Base-by-base conservation (phyloP, 2,329 filamentous ascomycete genomes). In the Trichoderma endophyticum region DNA sequence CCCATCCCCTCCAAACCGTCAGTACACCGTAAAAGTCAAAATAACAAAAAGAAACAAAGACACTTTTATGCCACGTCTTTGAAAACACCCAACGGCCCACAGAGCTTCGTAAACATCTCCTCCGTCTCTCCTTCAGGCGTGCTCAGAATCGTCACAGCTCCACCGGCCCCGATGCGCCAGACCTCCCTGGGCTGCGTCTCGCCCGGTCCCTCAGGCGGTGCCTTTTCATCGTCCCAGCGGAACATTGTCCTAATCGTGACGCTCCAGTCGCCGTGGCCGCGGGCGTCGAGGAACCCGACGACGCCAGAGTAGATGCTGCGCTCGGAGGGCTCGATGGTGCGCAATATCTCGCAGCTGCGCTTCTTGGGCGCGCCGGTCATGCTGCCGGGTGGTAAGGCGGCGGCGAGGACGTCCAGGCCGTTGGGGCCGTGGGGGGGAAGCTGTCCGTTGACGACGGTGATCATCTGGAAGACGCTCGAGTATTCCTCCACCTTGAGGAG, bases 331-430 rank as follows among this genome's bases (percentile, higher is more conserved):
- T 97, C 95, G 56, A 97, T 86, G 4, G 85, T 82, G 72, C 87
- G 86, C 24, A 98, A 84, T 61, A 98, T 87, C 83, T 97, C 91
- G 80, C 95, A 98, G 74, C 92, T 95, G 62, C 95, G 88, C 82
- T 95, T 95, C 85, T 98, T 98, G 0, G 95, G 96, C 0, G 95
- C 95, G 7, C 96, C 96, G 2, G 95, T 98, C 96, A 98, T 98
- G 77, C 92, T 95, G 0, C 96, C 95, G 0, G 96, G 94, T 0
- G 96, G 95, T 1, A 98, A 86, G 62, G 91, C 92, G 7, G 90
- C 87, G 0, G 92, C 89, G 0, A 98, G 87, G 4, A 95, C 91
- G 72, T 95, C 91, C 43, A 96, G 84, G 1, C 92, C 93, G 0
- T 89, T 89, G 72, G 84, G 24, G 28, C 57, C 9, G 14, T 24